Percentiles rank a stretch among this genome's conserved stretches.
Evolutionary conservation across 495 filamentous ascomycete species (phyloP).

Genomic region (Aspergillus olivimuriae): DNA sequence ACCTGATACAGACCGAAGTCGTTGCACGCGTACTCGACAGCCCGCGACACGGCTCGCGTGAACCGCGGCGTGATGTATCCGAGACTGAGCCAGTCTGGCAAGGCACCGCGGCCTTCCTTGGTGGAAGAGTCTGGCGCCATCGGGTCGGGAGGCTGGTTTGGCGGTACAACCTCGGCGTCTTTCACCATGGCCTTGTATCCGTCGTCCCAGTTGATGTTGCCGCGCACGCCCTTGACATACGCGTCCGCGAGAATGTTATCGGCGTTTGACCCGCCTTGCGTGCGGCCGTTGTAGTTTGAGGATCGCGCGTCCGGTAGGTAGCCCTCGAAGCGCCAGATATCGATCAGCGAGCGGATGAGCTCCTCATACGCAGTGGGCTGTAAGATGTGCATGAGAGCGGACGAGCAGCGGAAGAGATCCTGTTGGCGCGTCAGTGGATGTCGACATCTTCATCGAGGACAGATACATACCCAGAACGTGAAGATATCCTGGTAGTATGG

Average conservation of each 20-base stretch:
- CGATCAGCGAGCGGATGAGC: conserved; percentile 61
- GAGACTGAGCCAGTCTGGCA: conserved; percentile 59
- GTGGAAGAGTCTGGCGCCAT: conserved; percentile 56
- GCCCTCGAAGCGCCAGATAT: conserved; percentile 63
- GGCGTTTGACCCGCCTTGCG: conserved; percentile 67
- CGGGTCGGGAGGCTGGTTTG: conserved; percentile 56
- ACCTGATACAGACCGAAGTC: conserved; percentile 57
- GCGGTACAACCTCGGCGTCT: conserved; percentile 57
- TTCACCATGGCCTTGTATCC: conserved; percentile 65
- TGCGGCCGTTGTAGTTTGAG: conserved; percentile 64
- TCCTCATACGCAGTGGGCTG: conserved; percentile 59
- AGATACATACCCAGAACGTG: conserved; percentile 43
- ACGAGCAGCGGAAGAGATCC: conserved; percentile 59
- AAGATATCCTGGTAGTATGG: conserved; percentile 51
- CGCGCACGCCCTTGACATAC: conserved; percentile 64
- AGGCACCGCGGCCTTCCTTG: conserved; percentile 63
- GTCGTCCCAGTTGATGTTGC: conserved; percentile 61
- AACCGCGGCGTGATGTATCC: conserved; percentile 62
- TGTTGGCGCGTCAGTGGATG: conserved; percentile 15
- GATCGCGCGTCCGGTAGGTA: conserved; percentile 60
- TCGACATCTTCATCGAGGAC: too few species aligned
- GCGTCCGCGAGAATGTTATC: conserved; percentile 73
- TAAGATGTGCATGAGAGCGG: conserved; percentile 58
- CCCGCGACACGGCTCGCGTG: conserved; percentile 55
- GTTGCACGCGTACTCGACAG: conserved; percentile 63